A percentile compares a stretch with the other conserved stretches of the same genome.
These are phyloP conservation scores for Anaeromyces robustus DNA, from an alignment of 192 early-diverging fungal genomes.

Conservation along the genomic window DNA sequence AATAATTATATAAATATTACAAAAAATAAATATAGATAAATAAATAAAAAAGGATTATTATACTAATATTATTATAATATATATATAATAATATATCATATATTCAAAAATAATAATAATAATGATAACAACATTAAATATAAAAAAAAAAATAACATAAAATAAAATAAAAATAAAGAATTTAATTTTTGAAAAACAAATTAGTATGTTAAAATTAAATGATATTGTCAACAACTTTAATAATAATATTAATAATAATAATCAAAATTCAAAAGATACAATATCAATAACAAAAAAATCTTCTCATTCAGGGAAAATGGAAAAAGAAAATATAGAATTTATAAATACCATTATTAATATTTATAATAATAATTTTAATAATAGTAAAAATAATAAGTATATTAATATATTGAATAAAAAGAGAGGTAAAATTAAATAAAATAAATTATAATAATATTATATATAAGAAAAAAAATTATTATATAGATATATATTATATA, in stretches of 20 bases:
- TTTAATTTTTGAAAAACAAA: background rate
- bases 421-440: background rate
- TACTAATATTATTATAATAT: no score
- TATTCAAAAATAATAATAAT: no score
- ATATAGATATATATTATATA: no score
- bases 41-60: no score
- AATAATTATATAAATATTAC: background rate
- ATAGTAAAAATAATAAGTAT: background rate
- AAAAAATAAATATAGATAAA: no score
- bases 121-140: no score
- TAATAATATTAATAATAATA: no score
- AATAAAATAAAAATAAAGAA: background rate
- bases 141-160: no score
- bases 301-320: no score
- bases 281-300: no score
- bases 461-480: background rate
- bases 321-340: background rate
- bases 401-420: background rate
- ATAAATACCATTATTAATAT: background rate
- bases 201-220: background rate
- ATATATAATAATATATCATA: no score
- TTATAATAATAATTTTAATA: background rate
- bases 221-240: background rate
- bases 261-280: no score
- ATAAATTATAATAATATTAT: background rate